Base-by-base conservation (phyloP, 2,329 filamentous ascomycete species). In the Pseudopyricularia cyperi region DNA sequence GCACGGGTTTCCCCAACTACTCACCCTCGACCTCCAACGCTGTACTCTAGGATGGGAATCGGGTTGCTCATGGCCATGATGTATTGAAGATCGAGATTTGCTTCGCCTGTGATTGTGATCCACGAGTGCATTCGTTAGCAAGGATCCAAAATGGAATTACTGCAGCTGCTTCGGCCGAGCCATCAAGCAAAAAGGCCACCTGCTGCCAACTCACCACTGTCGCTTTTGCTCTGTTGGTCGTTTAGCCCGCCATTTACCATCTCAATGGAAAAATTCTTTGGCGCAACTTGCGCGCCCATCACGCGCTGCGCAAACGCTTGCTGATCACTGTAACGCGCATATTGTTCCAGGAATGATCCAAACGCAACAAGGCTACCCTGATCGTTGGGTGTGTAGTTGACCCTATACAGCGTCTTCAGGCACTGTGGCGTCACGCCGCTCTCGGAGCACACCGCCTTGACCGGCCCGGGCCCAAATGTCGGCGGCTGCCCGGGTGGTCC, bases 11-110 rank as follows among this genome's bases (percentile, higher is more conserved):
- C 6, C 14, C 33, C 3, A 3, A 3, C 6, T 22, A 39, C 55
- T 32, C 24, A 55, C 56, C 56, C 78, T 22, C 64, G 66, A 32
- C 82, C 82, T 22, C 71, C 80, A 1, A 78, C 82, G 49, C 74
- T 78, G 63, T 79, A 86, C 52, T 76, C 77, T 0, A 71, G 70
- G 24, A 82, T 71, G 9, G 74, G 72, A 3, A 76, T 71, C 2
- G 75, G 74, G 55, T 72, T 73, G 56, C 71, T 73, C 53, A 83
- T 67, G 12, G 73, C 72, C 7, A 80, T 60, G 8, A 82, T 71
- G 50, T 81, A 79, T 58, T 85, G 77, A 3, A 80, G 69, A 59
- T 86, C 82, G 12, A 86, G 69, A 55, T 81, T 83, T 17, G 79
- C 82, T 62, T 87, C 82, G 5, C 63, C 64, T 65, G 17, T 52